Evolutionary conservation across 2,329 filamentous ascomycete species (phyloP).

Genomic region (Didymella lethalis): DNA sequence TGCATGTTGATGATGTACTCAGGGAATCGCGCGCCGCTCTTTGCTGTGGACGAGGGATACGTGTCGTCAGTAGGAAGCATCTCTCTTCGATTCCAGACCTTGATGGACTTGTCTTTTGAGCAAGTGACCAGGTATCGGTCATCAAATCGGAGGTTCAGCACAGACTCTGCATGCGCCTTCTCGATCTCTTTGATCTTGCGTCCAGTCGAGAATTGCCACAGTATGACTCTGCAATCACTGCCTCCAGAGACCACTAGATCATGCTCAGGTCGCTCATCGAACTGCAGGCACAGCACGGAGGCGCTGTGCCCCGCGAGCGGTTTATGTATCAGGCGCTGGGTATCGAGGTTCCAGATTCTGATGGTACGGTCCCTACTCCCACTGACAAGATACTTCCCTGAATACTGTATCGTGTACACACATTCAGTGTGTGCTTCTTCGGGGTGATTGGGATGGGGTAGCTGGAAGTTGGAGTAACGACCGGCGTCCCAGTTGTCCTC

Average conservation of each 20-base stretch:
- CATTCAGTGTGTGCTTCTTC: slow-evolving; percentile 90
- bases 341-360: slow-evolving; percentile 88
- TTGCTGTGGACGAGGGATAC: slow-evolving; percentile 52
- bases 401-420: slow-evolving; percentile 94
- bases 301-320: slow-evolving; percentile 80
- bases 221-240: slow-evolving; percentile 87
- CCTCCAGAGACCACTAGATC: slow-evolving; percentile 96
- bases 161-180: slow-evolving; percentile 85
- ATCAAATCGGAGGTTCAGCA: slow-evolving; percentile 92
- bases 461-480: slow-evolving; percentile 83
- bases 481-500: slow-evolving; percentile 93
- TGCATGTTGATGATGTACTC: slow-evolving; percentile 63
- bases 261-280: slow-evolving; percentile 85
- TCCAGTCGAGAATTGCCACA: slow-evolving; percentile 94
- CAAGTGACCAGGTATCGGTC: slow-evolving; percentile 92
- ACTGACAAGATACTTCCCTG: slow-evolving; percentile 84
- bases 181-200: slow-evolving; percentile 78
- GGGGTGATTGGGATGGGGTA: slow-evolving; percentile 82
- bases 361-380: slow-evolving; percentile 89
- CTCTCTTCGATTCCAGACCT: slow-evolving; percentile 83
- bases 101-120: slow-evolving; percentile 96
- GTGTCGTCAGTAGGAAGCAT: slow-evolving; percentile 51
- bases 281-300: slow-evolving; percentile 93
- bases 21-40: slow-evolving; percentile 57
- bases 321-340: slow-evolving; percentile 75